A percentile compares a stretch with the other conserved stretches of the same genome.
Conservation (phyloP, 202 grass and related monocot species). For the Sporobolus alterniflorus region DNA sequence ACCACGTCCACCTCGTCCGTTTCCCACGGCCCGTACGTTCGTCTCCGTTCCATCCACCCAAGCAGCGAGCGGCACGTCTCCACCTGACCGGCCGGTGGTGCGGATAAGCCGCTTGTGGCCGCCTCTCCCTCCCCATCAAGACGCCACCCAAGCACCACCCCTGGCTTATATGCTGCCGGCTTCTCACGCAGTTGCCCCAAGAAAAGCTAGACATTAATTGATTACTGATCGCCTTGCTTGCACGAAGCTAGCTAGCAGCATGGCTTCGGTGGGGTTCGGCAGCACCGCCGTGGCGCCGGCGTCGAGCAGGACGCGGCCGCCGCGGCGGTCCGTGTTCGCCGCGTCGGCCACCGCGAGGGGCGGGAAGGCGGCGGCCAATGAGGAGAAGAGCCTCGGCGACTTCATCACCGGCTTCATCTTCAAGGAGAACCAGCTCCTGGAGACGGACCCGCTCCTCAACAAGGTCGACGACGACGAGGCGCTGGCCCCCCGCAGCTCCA, state of each 20-base stretch:
- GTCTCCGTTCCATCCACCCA: neutral
- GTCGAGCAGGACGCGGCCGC: neutral
- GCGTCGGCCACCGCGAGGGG: constrained; percentile 27
- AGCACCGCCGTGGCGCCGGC: constrained; percentile 42
- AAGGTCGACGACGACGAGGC: constrained; percentile 48
- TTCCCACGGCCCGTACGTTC: neutral
- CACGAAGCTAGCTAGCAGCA: neutral
- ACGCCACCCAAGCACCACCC: too few relatives aligned
- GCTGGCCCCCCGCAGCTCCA: neutral
- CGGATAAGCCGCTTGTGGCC: constrained; percentile 63
- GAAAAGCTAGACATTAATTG: neutral
- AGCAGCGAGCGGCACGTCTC: neutral
- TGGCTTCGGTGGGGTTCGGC: constrained; percentile 50
- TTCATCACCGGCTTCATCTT: constrained; percentile 55
- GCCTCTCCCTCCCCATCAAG: constrained; percentile 27
- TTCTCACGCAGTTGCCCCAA: constrained; percentile 1
- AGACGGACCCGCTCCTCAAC: constrained; percentile 72
- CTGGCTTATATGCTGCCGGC: constrained; percentile 16
- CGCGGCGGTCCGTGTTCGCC: neutral
- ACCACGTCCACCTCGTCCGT: constrained; percentile 17
- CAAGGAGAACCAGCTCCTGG: constrained; percentile 73
- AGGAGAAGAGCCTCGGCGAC: constrained; percentile 57
- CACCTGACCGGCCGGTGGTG: constrained; percentile 21
- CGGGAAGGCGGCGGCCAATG: constrained; percentile 33
- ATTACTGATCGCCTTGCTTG: neutral